Percentiles rank a stretch among this genome's conserved stretches.
Evolutionary conservation across 306 rosid species (phyloP).

Genomic region (Dalbergia oliveri): DNA sequence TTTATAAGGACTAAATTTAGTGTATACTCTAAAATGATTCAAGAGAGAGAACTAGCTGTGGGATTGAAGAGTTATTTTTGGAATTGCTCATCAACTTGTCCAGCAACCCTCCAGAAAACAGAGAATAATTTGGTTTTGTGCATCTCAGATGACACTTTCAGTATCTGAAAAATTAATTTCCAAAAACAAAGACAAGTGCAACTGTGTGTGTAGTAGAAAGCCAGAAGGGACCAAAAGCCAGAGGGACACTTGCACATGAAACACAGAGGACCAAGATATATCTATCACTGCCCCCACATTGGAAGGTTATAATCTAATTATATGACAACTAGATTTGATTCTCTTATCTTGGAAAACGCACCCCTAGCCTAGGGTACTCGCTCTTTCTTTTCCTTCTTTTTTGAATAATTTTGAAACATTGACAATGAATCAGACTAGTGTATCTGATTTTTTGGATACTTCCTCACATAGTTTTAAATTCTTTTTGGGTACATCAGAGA

Average conservation of each 20-base stretch:
- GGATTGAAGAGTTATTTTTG: slow-evolving; percentile 20
- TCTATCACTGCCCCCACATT: slow-evolving; percentile 56
- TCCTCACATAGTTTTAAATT: slow-evolving; percentile 12
- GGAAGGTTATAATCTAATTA: slow-evolving; percentile 53
- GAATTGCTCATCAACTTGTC: slow-evolving; percentile 17
- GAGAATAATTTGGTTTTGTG: slow-evolving; percentile 27
- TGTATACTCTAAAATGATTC: not conserved
- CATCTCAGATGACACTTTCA: slow-evolving; percentile 33
- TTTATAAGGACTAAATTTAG: too few species aligned
- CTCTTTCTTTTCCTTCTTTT: slow-evolving; percentile 26
- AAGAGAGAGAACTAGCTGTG: slow-evolving; percentile 25
- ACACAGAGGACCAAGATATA: slow-evolving; percentile 54
- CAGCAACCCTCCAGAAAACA: not conserved
- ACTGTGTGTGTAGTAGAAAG: slow-evolving; percentile 48
- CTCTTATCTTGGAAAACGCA: slow-evolving; percentile 52
- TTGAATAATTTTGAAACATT: slow-evolving; percentile 36
- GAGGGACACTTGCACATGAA: slow-evolving; percentile 49
- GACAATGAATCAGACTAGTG: slow-evolving; percentile 2
- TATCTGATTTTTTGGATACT: slow-evolving; percentile 29
- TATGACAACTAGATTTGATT: slow-evolving; percentile 53
- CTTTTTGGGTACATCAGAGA: not conserved
- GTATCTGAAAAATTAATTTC: slow-evolving; percentile 33
- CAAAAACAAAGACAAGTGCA: slow-evolving; percentile 36
- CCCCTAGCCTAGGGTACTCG: not conserved
- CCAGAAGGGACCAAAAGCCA: slow-evolving; percentile 51